Base-by-base conservation (phyloP, 345 rosid species). In the Arabidopsis suecica region DNA sequence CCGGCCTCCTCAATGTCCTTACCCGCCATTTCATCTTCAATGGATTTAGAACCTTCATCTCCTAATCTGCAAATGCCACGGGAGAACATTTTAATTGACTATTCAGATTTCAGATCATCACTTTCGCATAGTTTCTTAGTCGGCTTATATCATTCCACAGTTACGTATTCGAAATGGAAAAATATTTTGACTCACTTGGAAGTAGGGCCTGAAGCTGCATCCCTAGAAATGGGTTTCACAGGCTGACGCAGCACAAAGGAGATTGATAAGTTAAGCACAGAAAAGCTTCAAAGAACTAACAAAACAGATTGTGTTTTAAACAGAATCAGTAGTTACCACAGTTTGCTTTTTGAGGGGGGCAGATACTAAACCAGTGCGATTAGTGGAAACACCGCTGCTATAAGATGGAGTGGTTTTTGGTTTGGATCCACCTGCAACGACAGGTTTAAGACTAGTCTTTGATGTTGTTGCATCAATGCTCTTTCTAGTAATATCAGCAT, bases 121-220 rank as follows among this genome's bases (percentile, higher is more conserved):
- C 12, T 11, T 28, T 63, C 3, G 18, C 51, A 68, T 16, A 40
- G 61, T 40, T 51, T 30, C 65, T 75, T 55, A 68, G 38, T 23
- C 30, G 30, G 23, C 33, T 68, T 66, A 57, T 8, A 60, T n/a
- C 36, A 45, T 59, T 47, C 58, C 11, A 45, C 47, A 58, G 8
- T 11, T 3, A 9, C 3, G 6, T 49, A 34, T 42, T 33, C 42
- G 6, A 61, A 16, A 76, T 9, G 14, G 14, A 65, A 1, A 65
- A 65, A 41, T 1, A 38, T 11, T 61, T 23, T 51, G 64, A 82
- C 97, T 83, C 73, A 91, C 97, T 72, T 84, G 44, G 84, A 62
- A 62, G 79, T 65, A 72, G 77, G 36, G 69, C 58, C 72, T 42
- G 79, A 54, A 66, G 86, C 76, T 55, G 76, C 78, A 83, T 68